Base-by-base conservation (phyloP, 768 basidiomycete genomes). In the Imleria badia region DNA sequence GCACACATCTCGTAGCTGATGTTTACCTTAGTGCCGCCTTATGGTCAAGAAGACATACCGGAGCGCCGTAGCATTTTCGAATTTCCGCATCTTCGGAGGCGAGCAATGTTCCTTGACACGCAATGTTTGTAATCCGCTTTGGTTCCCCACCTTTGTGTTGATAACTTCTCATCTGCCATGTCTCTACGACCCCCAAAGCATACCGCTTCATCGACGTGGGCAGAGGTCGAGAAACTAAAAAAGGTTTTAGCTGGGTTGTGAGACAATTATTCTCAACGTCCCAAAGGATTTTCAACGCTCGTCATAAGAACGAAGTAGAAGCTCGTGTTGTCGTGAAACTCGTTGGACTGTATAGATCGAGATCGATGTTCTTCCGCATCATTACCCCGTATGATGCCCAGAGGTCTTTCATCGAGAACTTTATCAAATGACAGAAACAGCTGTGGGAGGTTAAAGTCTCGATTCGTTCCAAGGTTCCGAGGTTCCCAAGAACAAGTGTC, bases 371-470 rank as follows among this genome's bases (percentile, higher is more conserved):
- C 3, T 91, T 79, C 71, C 76, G 79, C 43, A 81, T 93, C 48
- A 86, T 94, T 45, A 91, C 87, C 6, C 91, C 90, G 0, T 93
- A 93, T 73, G 87, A 88, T 63, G 82, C 75, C 1, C 91, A 93
- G 64, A 73, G 87, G 15, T 76, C 64, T 49, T 53, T 61, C 14
- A 79, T 93, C 63, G 88, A 91, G 67, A 61, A 66, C 1, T 60
- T 55, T 7, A 80, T 93, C 67, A 77, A 82, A 61, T 39, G 45
- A 1, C 71, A 67, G 14, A 72, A 70, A 0, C 64, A 91, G 6
- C 34, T 66, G 0, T 87, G 83, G 84, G 69, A 78, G 36, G 80
- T 90, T 64, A 91, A 77, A 52, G 81, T 81, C 30, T 90, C 11
- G 89, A 91, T 65, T 82, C 85, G 5, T 91, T 90, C 63, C 89